Evolutionary conservation across 345 rosid genomes (phyloP).

Genomic region (Salix caprea): DNA sequence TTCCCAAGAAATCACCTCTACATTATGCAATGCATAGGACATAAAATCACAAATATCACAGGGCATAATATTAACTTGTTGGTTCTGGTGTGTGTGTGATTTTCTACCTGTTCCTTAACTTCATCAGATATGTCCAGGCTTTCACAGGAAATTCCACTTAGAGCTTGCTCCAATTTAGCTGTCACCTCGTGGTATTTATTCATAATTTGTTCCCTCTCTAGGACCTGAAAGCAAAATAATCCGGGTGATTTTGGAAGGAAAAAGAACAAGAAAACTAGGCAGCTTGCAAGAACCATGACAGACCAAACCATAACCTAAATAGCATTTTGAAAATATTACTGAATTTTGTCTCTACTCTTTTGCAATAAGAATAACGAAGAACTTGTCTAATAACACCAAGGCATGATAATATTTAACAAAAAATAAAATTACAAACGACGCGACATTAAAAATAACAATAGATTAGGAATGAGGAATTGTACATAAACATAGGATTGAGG

Average conservation of each 20-base stretch:
- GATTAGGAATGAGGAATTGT: neutral
- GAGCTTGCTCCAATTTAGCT: conserved; percentile 58
- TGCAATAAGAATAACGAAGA: neutral
- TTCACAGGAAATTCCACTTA: conserved; percentile 61
- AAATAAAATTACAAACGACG: neutral
- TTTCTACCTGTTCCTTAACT: conserved; percentile 88
- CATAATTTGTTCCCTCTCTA: conserved; percentile 78
- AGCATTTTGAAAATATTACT: neutral
- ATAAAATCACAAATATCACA: neutral
- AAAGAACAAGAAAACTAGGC: neutral
- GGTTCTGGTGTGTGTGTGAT: neutral
- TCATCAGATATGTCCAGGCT: conserved; percentile 88
- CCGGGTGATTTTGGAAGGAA: conserved; percentile 1
- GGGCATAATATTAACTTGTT: neutral
- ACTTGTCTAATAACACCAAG: neutral
- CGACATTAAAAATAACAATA: neutral
- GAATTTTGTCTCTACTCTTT: neutral
- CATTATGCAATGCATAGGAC: neutral
- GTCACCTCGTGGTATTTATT: conserved; percentile 63
- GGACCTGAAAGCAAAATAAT: conserved; percentile 46
- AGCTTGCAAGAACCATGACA: neutral
- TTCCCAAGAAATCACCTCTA: conserved; percentile 4
- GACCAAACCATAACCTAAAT: neutral
- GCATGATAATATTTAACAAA: neutral
- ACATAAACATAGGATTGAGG: neutral